Percentiles rank a stretch among this genome's conserved stretches.
Evolutionary conservation across 345 rosid genomes (phyloP).

Genomic region (Sonneratia caseolaris): DNA sequence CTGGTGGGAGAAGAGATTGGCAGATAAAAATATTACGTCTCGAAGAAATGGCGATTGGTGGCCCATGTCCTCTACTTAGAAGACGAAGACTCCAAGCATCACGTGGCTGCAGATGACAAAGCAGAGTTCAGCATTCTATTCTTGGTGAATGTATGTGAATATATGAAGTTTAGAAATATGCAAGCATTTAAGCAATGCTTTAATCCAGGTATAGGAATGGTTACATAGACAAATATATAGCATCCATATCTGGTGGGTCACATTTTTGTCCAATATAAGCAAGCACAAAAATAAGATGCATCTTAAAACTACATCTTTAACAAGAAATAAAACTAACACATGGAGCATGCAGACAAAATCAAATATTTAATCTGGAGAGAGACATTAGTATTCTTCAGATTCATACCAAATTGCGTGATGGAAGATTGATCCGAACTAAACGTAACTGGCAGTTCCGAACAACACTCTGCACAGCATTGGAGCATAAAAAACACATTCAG

Average conservation of each 20-base stretch:
- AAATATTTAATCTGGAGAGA: not conserved
- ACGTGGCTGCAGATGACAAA: slow-evolving; percentile 3
- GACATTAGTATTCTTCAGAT: not conserved
- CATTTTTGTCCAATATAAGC: not conserved
- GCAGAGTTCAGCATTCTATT: slow-evolving; percentile 4
- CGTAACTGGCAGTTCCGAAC: slow-evolving; percentile 32
- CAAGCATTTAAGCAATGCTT: not conserved
- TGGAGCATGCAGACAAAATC: not conserved
- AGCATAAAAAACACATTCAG: slow-evolving; percentile 6
- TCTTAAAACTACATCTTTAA: not conserved
- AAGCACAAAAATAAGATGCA: not conserved
- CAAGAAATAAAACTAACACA: not conserved
- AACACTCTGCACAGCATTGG: slow-evolving; percentile 26
- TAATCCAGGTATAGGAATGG: not conserved
- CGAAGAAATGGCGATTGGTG: slow-evolving; percentile 7
- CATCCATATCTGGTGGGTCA: not conserved
- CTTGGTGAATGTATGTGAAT: not conserved
- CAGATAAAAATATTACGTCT: slow-evolving; percentile 11
- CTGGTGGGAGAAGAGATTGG: slow-evolving; percentile 10
- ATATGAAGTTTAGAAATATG: not conserved
- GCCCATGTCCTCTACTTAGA: slow-evolving; percentile 7
- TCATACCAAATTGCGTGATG: slow-evolving; percentile 53
- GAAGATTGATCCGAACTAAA: slow-evolving; percentile 29
- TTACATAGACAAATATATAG: not conserved
- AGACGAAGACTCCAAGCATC: slow-evolving; percentile 8